Evolutionary conservation across 805 yeast species (phyloP).

Genomic region (Maudiozyma bulderi): DNA sequence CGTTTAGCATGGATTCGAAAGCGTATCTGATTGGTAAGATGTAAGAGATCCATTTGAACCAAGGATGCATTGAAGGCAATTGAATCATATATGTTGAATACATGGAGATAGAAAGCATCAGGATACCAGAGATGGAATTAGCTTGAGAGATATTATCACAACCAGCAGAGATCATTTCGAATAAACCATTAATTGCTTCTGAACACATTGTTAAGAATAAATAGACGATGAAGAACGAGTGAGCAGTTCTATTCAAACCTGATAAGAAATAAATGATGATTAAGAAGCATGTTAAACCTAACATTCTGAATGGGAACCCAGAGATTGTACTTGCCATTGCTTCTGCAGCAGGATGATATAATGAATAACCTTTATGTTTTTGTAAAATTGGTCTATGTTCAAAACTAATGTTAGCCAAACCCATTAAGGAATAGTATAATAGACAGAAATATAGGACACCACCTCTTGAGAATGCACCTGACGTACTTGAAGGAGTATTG

Average conservation of each 20-base stretch:
- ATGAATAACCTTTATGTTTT: slow-evolving; percentile 63
- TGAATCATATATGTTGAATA: slow-evolving; percentile 59
- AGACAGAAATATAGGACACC: slow-evolving; percentile 54
- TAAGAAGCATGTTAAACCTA: slow-evolving; percentile 37
- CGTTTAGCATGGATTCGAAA: slow-evolving; percentile 43
- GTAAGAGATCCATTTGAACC: slow-evolving; percentile 58
- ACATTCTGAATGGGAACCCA: slow-evolving; percentile 53
- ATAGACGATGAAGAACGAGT: slow-evolving; percentile 44
- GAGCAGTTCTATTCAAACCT: slow-evolving; percentile 39
- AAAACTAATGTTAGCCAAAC: slow-evolving; percentile 41
- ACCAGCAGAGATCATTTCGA: slow-evolving; percentile 44
- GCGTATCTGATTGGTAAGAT: slow-evolving; percentile 45
- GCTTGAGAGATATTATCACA: slow-evolving; percentile 43
- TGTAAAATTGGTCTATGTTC: slow-evolving; percentile 50
- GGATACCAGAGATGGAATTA: slow-evolving; percentile 46
- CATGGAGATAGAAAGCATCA: slow-evolving; percentile 39
- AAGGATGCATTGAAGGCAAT: slow-evolving; percentile 47
- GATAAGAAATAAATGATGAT: slow-evolving; percentile 51
- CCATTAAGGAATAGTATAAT: slow-evolving; percentile 43
- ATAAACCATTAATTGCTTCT: slow-evolving; percentile 31
- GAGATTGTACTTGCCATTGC: slow-evolving; percentile 54
- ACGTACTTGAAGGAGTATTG: slow-evolving; percentile 39
- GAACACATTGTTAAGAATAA: slow-evolving; percentile 30
- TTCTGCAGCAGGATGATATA: slow-evolving; percentile 72
- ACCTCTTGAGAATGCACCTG: slow-evolving; percentile 56